Conservation (phyloP, 2,329 filamentous ascomycete genomes). For the Fusarium incarnatum region DNA sequence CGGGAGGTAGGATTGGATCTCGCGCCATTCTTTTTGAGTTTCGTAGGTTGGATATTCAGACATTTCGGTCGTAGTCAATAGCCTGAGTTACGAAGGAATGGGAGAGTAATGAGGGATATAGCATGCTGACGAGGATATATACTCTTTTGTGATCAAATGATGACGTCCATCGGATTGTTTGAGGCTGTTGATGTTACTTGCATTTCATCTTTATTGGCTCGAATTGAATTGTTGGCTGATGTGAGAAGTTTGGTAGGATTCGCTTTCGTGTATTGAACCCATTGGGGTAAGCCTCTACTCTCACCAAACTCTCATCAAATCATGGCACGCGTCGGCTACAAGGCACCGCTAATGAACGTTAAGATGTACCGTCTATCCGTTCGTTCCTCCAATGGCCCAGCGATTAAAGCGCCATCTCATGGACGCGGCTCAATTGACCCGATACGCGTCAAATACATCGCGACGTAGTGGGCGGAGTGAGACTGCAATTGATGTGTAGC, state of each 20-base stretch:
- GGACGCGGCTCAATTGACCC: neutral
- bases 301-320: neutral
- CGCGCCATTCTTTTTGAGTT: constrained; percentile 4
- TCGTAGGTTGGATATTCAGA: neutral
- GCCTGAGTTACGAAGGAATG: too few species aligned
- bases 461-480: too few species aligned
- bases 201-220: neutral
- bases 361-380: rapidly evolving
- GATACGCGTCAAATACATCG: too few species aligned
- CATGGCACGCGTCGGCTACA: neutral
- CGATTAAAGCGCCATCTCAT: neutral
- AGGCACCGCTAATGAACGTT: neutral
- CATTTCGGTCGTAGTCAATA: neutral
- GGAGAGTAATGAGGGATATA: too few species aligned
- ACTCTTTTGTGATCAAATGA: neutral
- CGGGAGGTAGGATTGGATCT: constrained; percentile 6
- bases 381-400: neutral
- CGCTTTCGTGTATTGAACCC: neutral
- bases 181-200: neutral
- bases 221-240: neutral
- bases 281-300: neutral
- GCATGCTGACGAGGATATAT: neutral
- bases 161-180: neutral
- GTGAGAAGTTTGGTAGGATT: neutral
- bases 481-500: too few species aligned